A percentile compares a stretch with the other conserved stretches of the same genome.
These are phyloP conservation scores for Gliomastix tumulicola DNA, from an alignment of 2,329 filamentous ascomycete genomes.

Conservation along the genomic window DNA sequence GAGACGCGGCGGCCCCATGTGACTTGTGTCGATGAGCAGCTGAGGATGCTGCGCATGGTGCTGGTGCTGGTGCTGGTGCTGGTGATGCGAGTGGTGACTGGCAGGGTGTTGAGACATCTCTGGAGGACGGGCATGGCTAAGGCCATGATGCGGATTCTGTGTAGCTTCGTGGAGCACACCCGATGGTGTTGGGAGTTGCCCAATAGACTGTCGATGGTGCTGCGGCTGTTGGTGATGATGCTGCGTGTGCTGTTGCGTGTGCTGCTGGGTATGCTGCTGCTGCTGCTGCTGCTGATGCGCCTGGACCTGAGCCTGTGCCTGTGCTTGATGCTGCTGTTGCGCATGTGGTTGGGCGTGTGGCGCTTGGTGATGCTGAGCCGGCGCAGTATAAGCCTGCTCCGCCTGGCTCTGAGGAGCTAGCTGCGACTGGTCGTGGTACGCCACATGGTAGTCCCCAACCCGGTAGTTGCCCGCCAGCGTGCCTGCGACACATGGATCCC, in stretches of 20 bases:
- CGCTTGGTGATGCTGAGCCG: constrained; percentile 25
- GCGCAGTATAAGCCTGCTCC: constrained; percentile 54
- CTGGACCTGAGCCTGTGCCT: constrained; percentile 4
- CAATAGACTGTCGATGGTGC: constrained; percentile 26
- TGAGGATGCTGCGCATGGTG: constrained; percentile 34
- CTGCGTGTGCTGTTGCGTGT: too few species aligned
- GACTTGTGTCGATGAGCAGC: constrained; percentile 44
- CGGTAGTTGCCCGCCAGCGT: constrained; percentile 71
- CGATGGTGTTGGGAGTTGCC: constrained; percentile 2
- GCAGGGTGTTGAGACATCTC: constrained; percentile 1
- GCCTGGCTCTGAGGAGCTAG: constrained; percentile 58
- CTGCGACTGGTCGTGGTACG: constrained; percentile 64
- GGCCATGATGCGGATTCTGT: constrained; percentile 2
- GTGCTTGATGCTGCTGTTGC: constrained; percentile 12
- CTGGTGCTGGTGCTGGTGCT: constrained; percentile 27
- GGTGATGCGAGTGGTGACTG: constrained; percentile 12
- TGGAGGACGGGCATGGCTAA: constrained; percentile 2
- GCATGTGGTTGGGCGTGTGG: constrained; percentile 13
- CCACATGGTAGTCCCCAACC: constrained; percentile 67
- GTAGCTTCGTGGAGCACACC: background rate
- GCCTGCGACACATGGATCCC: constrained; percentile 65
- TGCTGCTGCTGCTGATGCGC: constrained; percentile 12
- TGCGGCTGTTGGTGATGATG: constrained; percentile 11
- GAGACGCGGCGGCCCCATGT: constrained; percentile 45
- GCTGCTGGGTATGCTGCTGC: constrained; percentile 6